phyloP scores from a whole-genome alignment of 2,329 filamentous ascomycete genomes.

The Coleophoma crateriformis region DNA sequence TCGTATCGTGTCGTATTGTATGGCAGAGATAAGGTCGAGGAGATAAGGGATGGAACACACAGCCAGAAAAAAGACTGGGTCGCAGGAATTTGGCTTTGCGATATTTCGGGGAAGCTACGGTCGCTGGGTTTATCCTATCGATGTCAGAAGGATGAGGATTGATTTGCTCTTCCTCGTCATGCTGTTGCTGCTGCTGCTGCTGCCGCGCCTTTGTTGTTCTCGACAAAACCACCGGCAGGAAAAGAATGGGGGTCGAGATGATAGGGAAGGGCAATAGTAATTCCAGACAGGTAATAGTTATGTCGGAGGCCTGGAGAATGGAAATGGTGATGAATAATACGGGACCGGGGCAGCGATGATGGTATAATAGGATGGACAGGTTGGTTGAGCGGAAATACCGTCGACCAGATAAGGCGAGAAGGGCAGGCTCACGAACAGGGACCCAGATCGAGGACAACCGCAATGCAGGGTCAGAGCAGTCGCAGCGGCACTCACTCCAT shows the following conservation, averaged over 20 bases:
- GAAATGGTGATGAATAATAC: too few relatives aligned
- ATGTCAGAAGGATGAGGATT: slow-evolving; percentile 24
- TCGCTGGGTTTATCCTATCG: slow-evolving; percentile 8
- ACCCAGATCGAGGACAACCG: neutral
- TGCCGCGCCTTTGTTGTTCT: neutral
- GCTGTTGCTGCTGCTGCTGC: neutral
- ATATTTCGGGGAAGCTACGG: neutral
- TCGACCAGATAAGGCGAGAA: neutral
- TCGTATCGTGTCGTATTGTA: neutral
- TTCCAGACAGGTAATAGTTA: too few relatives aligned
- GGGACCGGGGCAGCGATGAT: neutral
- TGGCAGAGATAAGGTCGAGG: neutral
- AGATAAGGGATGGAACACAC: neutral
- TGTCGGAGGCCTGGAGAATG: too few relatives aligned
- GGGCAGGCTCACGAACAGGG: neutral
- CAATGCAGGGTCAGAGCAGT: neutral
- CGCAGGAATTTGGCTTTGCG: neutral
- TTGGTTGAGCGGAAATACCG: too few relatives aligned
- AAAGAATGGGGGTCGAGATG: too few relatives aligned
- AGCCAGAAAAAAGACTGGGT: neutral
- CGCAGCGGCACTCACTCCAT: neutral
- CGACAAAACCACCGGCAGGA: neutral
- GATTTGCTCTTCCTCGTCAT: slow-evolving; percentile 21
- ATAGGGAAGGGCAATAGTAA: too few relatives aligned
- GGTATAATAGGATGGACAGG: neutral